A percentile compares a stretch with the other conserved stretches of the same genome.
These are phyloP conservation scores for Diaporthe aspalathi DNA, from an alignment of 2,329 filamentous ascomycete genomes.

Conservation along the genomic window DNA sequence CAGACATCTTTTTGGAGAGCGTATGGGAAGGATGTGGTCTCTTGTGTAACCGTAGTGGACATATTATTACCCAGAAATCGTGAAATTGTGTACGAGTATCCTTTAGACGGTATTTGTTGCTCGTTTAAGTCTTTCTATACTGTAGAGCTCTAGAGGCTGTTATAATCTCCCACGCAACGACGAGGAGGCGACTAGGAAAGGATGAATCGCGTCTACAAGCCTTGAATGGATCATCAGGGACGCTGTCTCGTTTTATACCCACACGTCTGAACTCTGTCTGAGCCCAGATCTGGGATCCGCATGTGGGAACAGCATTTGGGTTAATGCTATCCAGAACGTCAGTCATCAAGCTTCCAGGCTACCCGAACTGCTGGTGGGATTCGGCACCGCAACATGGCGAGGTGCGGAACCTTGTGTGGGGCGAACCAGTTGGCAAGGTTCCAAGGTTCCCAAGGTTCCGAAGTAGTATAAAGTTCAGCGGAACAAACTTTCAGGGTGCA, in stretches of 20 bases:
- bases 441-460: too few relatives aligned
- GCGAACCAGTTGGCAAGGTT: neutral
- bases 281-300: neutral
- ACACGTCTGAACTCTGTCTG: neutral
- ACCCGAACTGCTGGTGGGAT: neutral
- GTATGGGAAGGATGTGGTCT: neutral
- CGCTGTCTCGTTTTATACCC: neutral
- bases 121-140: neutral
- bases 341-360: neutral
- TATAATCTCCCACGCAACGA: neutral
- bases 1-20: slow-evolving; percentile 7
- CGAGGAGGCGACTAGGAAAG: too few relatives aligned
- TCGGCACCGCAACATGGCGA: neutral
- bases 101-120: neutral
- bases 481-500: neutral
- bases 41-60: neutral
- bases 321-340: neutral
- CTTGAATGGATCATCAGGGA: neutral
- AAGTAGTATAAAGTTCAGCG: too few relatives aligned
- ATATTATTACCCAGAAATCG: neutral
- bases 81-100: too few relatives aligned
- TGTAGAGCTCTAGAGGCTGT: too few relatives aligned
- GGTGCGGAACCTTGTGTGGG: slow-evolving; percentile 1
- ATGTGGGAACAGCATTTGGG: neutral
- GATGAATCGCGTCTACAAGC: neutral